Evolutionary conservation across 1,284 basidiomycete species (phyloP).

Genomic region (Trichosporon sp.): DNA sequence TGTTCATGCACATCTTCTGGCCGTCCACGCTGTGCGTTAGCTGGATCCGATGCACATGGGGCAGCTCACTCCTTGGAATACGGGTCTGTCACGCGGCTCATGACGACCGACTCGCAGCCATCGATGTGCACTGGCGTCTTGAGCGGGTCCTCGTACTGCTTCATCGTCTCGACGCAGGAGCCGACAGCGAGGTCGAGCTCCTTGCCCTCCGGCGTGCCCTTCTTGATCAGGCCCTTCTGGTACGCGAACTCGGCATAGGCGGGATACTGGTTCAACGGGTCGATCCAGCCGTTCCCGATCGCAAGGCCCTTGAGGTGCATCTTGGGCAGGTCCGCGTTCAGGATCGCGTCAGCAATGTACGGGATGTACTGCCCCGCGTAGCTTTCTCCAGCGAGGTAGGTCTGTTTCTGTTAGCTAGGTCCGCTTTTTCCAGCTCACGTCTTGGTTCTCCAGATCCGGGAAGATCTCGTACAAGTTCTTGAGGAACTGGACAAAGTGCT

Average conservation of each 20-base stretch:
- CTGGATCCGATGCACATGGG: neutral
- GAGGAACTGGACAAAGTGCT: conserved; percentile 81
- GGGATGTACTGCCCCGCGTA: conserved; percentile 99
- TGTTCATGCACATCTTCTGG: conserved; percentile 79
- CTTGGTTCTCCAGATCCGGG: conserved; percentile 79
- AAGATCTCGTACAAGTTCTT: conserved; percentile 86
- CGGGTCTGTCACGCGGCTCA: conserved; percentile 65
- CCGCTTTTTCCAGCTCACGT: conserved; percentile 64
- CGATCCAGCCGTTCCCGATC: conserved; percentile 98
- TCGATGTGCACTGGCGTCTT: conserved; percentile 65
- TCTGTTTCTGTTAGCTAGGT: conserved; percentile 61
- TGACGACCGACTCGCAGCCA: conserved; percentile 67
- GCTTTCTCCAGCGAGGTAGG: conserved; percentile 88
- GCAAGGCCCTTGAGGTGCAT: conserved; percentile 72
- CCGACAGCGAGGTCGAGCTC: conserved; percentile 67
- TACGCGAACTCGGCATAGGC: conserved; percentile 86
- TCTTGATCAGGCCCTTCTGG: conserved; percentile 74
- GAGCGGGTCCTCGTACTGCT: conserved; percentile 56
- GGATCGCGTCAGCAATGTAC: conserved; percentile 82
- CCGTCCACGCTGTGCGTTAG: conserved; percentile 66
- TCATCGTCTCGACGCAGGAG: conserved; percentile 65
- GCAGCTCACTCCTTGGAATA: conserved; percentile 66
- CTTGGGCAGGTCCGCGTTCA: conserved; percentile 66
- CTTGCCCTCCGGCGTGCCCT: conserved; percentile 70
- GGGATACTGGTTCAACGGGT: conserved; percentile 83